Evolutionary conservation across 148 eudicot species (phyloP), one percentile per base, ranked within the genome.

Genomic region (Rhododendron griersonianum): DNA sequence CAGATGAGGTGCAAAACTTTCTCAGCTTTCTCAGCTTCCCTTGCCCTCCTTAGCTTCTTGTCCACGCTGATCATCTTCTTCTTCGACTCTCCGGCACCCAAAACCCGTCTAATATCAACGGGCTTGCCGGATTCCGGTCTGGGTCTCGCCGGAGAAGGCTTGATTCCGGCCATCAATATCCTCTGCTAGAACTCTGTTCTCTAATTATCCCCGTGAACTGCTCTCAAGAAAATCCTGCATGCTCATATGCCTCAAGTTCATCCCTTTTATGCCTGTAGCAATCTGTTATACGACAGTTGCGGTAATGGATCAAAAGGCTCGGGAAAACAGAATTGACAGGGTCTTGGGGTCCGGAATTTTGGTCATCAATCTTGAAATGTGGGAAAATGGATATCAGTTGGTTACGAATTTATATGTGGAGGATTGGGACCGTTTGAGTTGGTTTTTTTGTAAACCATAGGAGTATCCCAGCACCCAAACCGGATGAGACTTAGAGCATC

Each of bases 21-120:
- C 83, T 83, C 88, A 10, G 88, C 55, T 86, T 79, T 87, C 71
- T 83, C 89, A 78, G 73, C 83, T 87, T 83, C 89, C 79, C 84
- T 83, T 18, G 16, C 51, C 81, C 71, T 71, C 86, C 71, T 80
- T 10, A 30, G 78, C 77, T 80, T 84, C 55, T 87, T 81, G 11
- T 84, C 35, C 74, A 11, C 21, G 47, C 25, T 59, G n/a, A 16
- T 14, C 16, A 25, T 33, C 44, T 55, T 45, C 82, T 55, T 82
- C 75, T 67, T 71, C 15, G 18, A 16, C 55, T 81, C 73, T 16
- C 45, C 63, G 16, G 69, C 84, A 55, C 85, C 77, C n/a, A 75
- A 55, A 44, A 82, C 85, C 76, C 82, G 5, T 76, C 85, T 81
- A 2, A 57, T 47, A 59, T 33, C 76, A 14, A 30, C 19, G 76